These are phyloP conservation scores for Citrus mangshanensis DNA, from an alignment of 345 rosid species.

Conservation along the genomic window DNA sequence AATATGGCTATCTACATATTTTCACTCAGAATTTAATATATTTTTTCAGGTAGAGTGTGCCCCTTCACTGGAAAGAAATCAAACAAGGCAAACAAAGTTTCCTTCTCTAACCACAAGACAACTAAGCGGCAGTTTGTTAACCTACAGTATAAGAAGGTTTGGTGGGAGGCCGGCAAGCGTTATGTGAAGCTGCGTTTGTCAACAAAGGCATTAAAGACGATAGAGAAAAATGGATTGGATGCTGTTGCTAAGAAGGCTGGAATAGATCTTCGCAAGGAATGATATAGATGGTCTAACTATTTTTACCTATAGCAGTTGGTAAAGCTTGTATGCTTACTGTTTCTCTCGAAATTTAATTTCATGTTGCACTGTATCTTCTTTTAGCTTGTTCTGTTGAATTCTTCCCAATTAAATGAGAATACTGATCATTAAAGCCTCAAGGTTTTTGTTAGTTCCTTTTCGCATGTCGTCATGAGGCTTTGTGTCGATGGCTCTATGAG, in stretches of 20 bases:
- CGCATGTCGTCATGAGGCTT: background rate
- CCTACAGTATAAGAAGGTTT: slow-evolving; percentile 80
- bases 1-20: background rate
- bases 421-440: background rate
- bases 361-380: background rate
- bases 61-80: slow-evolving; percentile 94
- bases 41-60: slow-evolving; percentile 72
- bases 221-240: slow-evolving; percentile 90
- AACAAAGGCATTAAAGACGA: slow-evolving; percentile 85
- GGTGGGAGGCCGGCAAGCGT: slow-evolving; percentile 99
- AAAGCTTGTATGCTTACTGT: background rate
- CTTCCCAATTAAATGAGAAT: background rate
- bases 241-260: slow-evolving; percentile 98
- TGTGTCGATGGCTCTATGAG: background rate
- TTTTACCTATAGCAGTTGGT: background rate
- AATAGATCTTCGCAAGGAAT: slow-evolving; percentile 74
- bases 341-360: background rate
- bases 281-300: background rate
- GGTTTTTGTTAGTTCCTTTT: background rate
- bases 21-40: background rate
- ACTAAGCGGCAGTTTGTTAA: slow-evolving; percentile 88
- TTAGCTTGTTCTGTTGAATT: background rate
- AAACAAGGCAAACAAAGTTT: slow-evolving; percentile 84
- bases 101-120: slow-evolving; percentile 97
- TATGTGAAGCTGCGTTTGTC: slow-evolving; percentile 78